phyloP scores from a whole-genome alignment of 2,329 filamentous ascomycete genomes.

The Cucurbitaria berberidis region DNA sequence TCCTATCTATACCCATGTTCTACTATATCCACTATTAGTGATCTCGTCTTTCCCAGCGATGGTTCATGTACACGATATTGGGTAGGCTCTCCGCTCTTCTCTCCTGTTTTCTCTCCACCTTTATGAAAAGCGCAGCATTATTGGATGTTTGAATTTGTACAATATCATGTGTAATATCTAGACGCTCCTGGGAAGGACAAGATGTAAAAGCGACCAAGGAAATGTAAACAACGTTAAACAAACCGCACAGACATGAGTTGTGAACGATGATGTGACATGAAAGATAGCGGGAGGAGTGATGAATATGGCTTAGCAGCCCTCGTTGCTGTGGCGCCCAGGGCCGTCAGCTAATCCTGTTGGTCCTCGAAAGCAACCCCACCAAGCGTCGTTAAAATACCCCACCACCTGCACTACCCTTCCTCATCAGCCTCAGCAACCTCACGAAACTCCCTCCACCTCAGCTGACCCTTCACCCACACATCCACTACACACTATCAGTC shows the following conservation, averaged over 20 bases:
- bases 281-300: slow-evolving; percentile 6
- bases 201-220: slow-evolving; percentile 40
- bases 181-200: slow-evolving; percentile 34
- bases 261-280: neutral
- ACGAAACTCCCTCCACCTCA: slow-evolving; percentile 25
- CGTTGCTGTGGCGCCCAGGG: slow-evolving; percentile 33
- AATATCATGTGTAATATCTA: slow-evolving; percentile 48
- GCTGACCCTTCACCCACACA: slow-evolving; percentile 18
- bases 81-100: slow-evolving; percentile 49
- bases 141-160: slow-evolving; percentile 42
- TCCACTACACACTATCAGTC: slow-evolving; percentile 20
- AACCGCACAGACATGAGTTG: slow-evolving; percentile 3
- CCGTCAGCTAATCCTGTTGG: slow-evolving; percentile 23
- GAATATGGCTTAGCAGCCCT: slow-evolving; percentile 13
- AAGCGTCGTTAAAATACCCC: slow-evolving; percentile 19
- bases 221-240: slow-evolving; percentile 33
- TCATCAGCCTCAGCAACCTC: slow-evolving; percentile 33
- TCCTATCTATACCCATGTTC: slow-evolving; percentile 34
- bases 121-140: slow-evolving; percentile 46
- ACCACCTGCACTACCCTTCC: slow-evolving; percentile 32
- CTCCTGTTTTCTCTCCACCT: slow-evolving; percentile 38
- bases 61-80: slow-evolving; percentile 44
- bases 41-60: slow-evolving; percentile 38
- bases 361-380: neutral
- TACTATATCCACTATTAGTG: slow-evolving; percentile 44